These are phyloP conservation scores for Allium sativum DNA, from an alignment of 106 monocot genomes.

Conservation along the genomic window DNA sequence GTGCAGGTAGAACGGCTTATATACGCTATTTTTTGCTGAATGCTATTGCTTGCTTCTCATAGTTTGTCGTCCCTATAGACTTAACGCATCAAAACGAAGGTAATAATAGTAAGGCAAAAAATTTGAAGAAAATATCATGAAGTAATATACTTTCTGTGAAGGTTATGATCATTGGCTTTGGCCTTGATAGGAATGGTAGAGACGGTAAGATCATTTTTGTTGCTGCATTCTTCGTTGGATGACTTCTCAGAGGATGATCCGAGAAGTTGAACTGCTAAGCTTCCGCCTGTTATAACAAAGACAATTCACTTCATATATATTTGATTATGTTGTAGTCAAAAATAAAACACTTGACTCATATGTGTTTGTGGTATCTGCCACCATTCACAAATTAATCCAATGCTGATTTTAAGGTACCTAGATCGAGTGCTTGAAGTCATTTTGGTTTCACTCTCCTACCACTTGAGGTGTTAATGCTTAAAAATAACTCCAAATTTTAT, in stretches of 20 bases:
- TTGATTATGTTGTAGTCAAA: too few species aligned
- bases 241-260: conserved; percentile 33
- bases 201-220: conserved; percentile 36
- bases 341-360: too few species aligned
- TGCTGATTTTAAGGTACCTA: too few species aligned
- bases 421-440: too few species aligned
- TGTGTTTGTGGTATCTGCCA: too few species aligned
- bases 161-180: conserved; percentile 26
- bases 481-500: too few species aligned
- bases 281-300: conserved; percentile 32
- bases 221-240: conserved; percentile 9
- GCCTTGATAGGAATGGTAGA: conserved; percentile 40
- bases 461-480: too few species aligned
- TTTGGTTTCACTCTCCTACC: too few species aligned
- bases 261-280: conserved; percentile 61
- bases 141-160: conserved; percentile 26
- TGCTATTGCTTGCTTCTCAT: conserved; percentile 1
- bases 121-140: not conserved
- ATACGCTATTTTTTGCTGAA: not conserved
- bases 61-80: conserved; percentile 16
- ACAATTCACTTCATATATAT: too few species aligned
- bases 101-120: too few species aligned
- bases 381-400: too few species aligned
- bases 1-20: too few species aligned
- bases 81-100: not conserved